Base-by-base conservation (phyloP, 1,139 yeast species). In the Saccharomycopsis hybrid region DNA sequence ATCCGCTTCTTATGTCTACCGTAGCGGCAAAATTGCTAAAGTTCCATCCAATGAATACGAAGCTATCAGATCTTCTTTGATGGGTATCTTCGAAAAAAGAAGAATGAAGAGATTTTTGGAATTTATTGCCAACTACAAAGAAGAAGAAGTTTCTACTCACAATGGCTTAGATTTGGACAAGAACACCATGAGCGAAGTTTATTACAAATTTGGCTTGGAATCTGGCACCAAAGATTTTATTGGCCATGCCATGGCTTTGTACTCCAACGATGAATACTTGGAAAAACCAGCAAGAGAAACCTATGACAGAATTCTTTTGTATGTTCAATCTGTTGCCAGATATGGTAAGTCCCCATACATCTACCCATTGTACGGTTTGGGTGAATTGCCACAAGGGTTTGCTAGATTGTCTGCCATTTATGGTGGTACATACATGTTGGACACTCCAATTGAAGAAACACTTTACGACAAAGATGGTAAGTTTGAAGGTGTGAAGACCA, bases 381-480 rank as follows among this genome's bases (percentile, higher is more conserved):
- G 99, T 47, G 99, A 92, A 68, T 76, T 92, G 55, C 99, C 99
- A 24, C 99, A 92, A 69, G 98, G 97, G 11, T 92, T 92, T 72
- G 97, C 98, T 18, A 80, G 99, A 65, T 78, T 92, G 58, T 84
- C 96, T 43, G 98, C 98, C 41, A 92, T 92, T 58, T 90, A 92
- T 62, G 99, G 99, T 57, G 98, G 99, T 62, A 92, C 98, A 35
- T 92, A 89, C 66, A 94, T 92, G 98, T 79, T 92, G 64, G 96
- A 89, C 66, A 90, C 96, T 45, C 96, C 97, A 49, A 82, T 94
- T 56, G 96, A 92, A 56, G 96, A 90, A 67, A 77, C 89, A 32
- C 75, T 85, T 49, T 89, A 84, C 65, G 81, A 76, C 48, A 82
- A 76, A 27, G 80, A 80, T 32, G 85, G 82, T 47, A 84, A 82